Evolutionary conservation across 1,284 basidiomycete genomes (phyloP), one percentile per base, ranked within the genome.

Genomic region (Phellopilus nigrolimitatus): DNA sequence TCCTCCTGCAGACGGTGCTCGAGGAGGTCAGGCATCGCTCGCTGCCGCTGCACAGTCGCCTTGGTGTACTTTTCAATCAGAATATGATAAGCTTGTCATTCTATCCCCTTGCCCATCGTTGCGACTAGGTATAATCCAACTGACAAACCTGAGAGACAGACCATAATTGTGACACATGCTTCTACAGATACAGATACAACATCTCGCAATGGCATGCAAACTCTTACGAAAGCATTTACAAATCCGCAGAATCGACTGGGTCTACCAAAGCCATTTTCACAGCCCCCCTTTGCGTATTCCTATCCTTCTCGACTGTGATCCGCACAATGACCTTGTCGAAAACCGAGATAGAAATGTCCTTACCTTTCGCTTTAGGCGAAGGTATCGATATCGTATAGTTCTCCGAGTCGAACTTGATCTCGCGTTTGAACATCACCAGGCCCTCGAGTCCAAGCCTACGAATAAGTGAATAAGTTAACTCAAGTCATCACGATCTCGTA

Each of bases 251-350:
- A 66, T 88, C 78, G 17, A 89, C 68, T 2, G 89, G 90, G 75
- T 80, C n/a, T n/a, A n/a, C n/a, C n/a, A n/a, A n/a, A n/a, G n/a
- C n/a, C 93, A 97, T 95, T 68, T 86, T 91, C 6, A 97, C 93
- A 60, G 86, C 87, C 8, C 92, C 93, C 51, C 95, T 75, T 66
- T 97, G 92, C 7, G 95, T 98, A 61, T 94, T 95, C 62, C 79
- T 84, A 66, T 99, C 95, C 74, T 95, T 97, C 66, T 95, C 92
- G 2, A 98, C 91, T 49, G 88, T 82, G 45, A 99, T 90, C 60
- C 84, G 80, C 13, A 99, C 95, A 15, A 69, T 76, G 50, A 98
- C 92, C 66, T 91, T 91, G 70, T 97, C 95, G 66, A 99, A 98
- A 21, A 98, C 88, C 1, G 88, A 76, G 37, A 95, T 81, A 19